Evolutionary conservation across 768 basidiomycete species (phyloP).

Genomic region (Suillus americanus): DNA sequence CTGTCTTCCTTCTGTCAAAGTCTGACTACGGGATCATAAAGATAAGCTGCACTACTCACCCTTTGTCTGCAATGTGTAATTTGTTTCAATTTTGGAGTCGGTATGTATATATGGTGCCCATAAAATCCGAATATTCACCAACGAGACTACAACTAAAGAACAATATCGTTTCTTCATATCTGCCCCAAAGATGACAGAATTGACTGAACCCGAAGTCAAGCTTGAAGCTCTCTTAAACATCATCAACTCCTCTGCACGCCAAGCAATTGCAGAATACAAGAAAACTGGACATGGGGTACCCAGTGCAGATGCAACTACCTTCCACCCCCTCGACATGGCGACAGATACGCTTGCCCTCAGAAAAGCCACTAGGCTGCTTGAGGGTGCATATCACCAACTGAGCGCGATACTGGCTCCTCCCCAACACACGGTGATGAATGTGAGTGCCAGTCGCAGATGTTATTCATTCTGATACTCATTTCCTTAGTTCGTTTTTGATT

Average conservation of each 20-base stretch:
- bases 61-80: too few species aligned
- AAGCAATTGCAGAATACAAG: slow-evolving; percentile 26
- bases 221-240: neutral
- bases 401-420: slow-evolving; percentile 27
- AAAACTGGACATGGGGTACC: slow-evolving; percentile 22
- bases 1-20: too few species aligned
- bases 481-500: slow-evolving; percentile 16
- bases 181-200: too few species aligned
- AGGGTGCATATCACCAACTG: slow-evolving; percentile 28
- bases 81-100: too few species aligned
- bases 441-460: slow-evolving; percentile 8
- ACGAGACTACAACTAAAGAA: too few species aligned
- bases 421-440: slow-evolving; percentile 28
- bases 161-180: too few species aligned
- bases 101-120: too few species aligned
- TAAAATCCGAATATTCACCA: too few species aligned
- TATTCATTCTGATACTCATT: neutral
- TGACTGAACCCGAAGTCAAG: neutral
- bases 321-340: slow-evolving; percentile 22
- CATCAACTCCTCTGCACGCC: neutral
- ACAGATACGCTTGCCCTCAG: neutral
- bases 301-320: slow-evolving; percentile 20
- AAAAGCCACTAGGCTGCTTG: slow-evolving; percentile 18
- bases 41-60: too few species aligned
- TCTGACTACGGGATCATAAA: too few species aligned